phyloP scores from a whole-genome alignment of 75 land plant genomes.

The Larix kaempferi region DNA sequence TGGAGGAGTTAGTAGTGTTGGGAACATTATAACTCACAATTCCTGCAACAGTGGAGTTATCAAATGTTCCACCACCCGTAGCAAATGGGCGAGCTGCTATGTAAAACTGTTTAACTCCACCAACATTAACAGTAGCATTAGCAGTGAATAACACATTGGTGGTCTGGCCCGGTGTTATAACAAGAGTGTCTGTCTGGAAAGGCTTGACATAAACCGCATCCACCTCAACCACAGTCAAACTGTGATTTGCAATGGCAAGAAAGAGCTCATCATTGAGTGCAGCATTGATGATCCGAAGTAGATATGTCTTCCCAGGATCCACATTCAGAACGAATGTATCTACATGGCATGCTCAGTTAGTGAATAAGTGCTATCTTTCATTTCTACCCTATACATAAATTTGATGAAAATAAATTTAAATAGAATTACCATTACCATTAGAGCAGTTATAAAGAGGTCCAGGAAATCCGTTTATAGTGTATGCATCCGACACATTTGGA shows the following conservation, averaged over 20 bases:
- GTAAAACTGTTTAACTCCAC: slow-evolving; percentile 19
- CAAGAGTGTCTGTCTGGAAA: slow-evolving; percentile 24
- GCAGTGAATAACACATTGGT: slow-evolving; percentile 44
- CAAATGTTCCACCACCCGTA: slow-evolving; percentile 28
- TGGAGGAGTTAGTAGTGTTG: background rate
- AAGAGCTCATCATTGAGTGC: slow-evolving; percentile 62
- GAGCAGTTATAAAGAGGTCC: slow-evolving; percentile 60
- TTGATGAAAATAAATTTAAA: background rate
- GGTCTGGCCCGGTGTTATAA: slow-evolving; percentile 56
- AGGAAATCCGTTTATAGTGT: slow-evolving; percentile 59
- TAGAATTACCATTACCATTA: slow-evolving; percentile 13
- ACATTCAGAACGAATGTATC: slow-evolving; percentile 52
- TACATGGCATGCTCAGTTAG: slow-evolving; percentile 3
- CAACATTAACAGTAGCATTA: slow-evolving; percentile 17
- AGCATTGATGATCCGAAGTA: slow-evolving; percentile 57
- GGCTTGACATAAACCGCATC: slow-evolving; percentile 51
- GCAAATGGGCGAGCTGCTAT: slow-evolving; percentile 29
- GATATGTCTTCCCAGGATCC: slow-evolving; percentile 41
- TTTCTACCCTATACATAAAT: no score
- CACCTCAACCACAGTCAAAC: slow-evolving; percentile 42
- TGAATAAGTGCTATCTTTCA: no score
- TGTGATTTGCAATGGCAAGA: slow-evolving; percentile 57
- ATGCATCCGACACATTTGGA: slow-evolving; percentile 45
- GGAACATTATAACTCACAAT: slow-evolving; percentile 15
- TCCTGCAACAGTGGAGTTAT: slow-evolving; percentile 37